Percentiles rank a stretch among this genome's conserved stretches.
These are phyloP conservation scores for Teratosphaeria viscida DNA, from an alignment of 2,329 filamentous ascomycete genomes.

Conservation along the genomic window DNA sequence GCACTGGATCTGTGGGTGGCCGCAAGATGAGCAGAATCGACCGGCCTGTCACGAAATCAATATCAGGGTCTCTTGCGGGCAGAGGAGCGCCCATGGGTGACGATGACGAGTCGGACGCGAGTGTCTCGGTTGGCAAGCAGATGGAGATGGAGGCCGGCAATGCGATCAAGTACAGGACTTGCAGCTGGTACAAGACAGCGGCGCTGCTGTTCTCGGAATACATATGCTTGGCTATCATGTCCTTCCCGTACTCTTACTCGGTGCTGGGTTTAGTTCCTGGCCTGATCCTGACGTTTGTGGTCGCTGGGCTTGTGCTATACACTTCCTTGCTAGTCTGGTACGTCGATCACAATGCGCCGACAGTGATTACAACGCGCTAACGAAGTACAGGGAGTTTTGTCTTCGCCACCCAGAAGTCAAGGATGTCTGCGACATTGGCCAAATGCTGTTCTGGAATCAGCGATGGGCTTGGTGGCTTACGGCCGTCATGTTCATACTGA, in stretches of 20 bases:
- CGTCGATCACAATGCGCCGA: conserved; percentile 9
- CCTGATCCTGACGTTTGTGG: conserved; percentile 68
- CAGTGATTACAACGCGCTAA: conserved; percentile 13
- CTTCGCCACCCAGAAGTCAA: conserved; percentile 80
- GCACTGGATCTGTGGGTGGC: conserved; percentile 12
- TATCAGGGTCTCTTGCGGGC: conserved; percentile 12
- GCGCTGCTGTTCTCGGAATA: conserved; percentile 89
- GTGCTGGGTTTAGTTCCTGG: conserved; percentile 78
- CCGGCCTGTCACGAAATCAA: conserved; percentile 26
- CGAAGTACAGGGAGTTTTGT: conserved; percentile 65
- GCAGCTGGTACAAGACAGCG: conserved; percentile 91
- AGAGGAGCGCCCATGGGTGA: conserved; percentile 8
- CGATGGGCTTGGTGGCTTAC: conserved; percentile 56
- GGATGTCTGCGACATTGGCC: conserved; percentile 91
- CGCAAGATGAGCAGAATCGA: conserved; percentile 35
- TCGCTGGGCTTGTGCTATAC: conserved; percentile 72
- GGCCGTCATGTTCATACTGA: conserved; percentile 81
- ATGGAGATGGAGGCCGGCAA: conserved; percentile 66
- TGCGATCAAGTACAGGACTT: conserved; percentile 84
- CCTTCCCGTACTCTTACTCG: conserved; percentile 88
- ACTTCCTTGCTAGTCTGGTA: conserved; percentile 61
- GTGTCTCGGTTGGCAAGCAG: conserved; percentile 50
- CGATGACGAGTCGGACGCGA: conserved; percentile 30
- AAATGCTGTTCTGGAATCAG: conserved; percentile 84
- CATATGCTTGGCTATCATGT: conserved; percentile 89